Evolutionary conservation across 1,284 basidiomycete genomes (phyloP), one percentile per base, ranked within the genome.

Genomic region (Puccinia horiana): DNA sequence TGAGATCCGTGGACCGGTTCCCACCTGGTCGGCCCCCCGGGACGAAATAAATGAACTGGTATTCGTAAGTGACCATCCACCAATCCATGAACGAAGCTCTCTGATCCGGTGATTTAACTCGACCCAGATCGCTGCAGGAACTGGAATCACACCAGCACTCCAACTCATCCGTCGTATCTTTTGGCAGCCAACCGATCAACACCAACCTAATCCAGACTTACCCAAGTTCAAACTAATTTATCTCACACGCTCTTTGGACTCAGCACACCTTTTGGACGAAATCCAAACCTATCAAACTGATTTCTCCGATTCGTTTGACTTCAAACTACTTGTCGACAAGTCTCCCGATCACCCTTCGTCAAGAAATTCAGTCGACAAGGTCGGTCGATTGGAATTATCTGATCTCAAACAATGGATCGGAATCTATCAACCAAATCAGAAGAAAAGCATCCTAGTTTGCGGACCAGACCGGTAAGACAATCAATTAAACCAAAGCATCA

Each of bases 201-300:
- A 47, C 37, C 47, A 65, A 35, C 18, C n/a, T 35, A 37, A 32
- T 5, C 61, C 9, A 63, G 18, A 23, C 40, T 32, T 70, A 26
- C 77, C 77, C 26, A 80, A 80, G 0, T 70, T 80, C 47, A 52
- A 80, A 44, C 52, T 81, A n/a, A 74, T 81, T 23, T 74, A 81
- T 52, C 70, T 74, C 54, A 18, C 69, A n/a, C 52, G 56, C 16
- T 73, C 79, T 5, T 44, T 49, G 26, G 56, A 65, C 12, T 63
- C 69, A 18, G 54, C 69, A 32, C 74, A 81, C 70, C 47, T 73
- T 11, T 23, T 61, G 40, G 79, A 74, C 18, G 70, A 81, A 42
- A 18, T 81, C 9, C 37, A 42, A 47, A 40, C 29, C 11, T 40
- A 37, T 58, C 40, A 29, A 18, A 40, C 63, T 23, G 5, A 29